Evolutionary conservation across 805 yeast species (phyloP).

Genomic region (Zygotorulaspora chibaensis): DNA sequence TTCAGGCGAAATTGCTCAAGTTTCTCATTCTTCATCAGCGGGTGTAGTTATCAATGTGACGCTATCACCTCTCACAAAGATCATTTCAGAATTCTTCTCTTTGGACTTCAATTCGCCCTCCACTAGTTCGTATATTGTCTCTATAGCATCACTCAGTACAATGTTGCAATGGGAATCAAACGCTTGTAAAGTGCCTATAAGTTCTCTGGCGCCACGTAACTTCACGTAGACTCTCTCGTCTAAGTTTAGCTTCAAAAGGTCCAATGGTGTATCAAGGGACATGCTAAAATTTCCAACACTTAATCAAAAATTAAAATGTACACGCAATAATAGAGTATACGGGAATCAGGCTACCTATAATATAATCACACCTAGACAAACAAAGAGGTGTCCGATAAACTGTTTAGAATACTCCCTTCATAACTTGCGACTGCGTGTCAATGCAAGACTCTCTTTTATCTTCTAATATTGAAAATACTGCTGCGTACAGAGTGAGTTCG

Average conservation of each 20-base stretch:
- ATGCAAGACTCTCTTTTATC: too few species aligned
- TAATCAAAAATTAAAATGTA: neutral
- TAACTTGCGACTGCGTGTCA: too few species aligned
- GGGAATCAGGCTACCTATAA: too few species aligned
- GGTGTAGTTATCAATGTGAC: slow-evolving; percentile 75
- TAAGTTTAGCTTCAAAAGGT: slow-evolving; percentile 74
- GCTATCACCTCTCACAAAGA: slow-evolving; percentile 96
- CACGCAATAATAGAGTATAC: too few species aligned
- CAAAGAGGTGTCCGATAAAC: too few species aligned
- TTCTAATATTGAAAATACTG: neutral
- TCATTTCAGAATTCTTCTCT: slow-evolving; percentile 71
- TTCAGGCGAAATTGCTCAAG: neutral
- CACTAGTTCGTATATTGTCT: slow-evolving; percentile 61
- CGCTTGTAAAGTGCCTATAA: slow-evolving; percentile 85
- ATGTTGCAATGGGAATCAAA: slow-evolving; percentile 96
- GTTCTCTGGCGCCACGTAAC: slow-evolving; percentile 89
- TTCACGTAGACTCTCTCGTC: slow-evolving; percentile 87
- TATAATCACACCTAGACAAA: too few species aligned
- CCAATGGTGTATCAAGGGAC: slow-evolving; percentile 71
- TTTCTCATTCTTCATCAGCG: slow-evolving; percentile 25
- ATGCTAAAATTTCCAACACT: slow-evolving; percentile 4
- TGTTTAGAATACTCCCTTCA: too few species aligned
- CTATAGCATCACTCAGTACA: slow-evolving; percentile 89
- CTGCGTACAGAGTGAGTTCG: neutral
- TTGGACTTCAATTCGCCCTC: slow-evolving; percentile 44